Evolutionary conservation across 768 basidiomycete species (phyloP), one percentile per base, ranked within the genome.

Genomic region (Amanita muscaria): DNA sequence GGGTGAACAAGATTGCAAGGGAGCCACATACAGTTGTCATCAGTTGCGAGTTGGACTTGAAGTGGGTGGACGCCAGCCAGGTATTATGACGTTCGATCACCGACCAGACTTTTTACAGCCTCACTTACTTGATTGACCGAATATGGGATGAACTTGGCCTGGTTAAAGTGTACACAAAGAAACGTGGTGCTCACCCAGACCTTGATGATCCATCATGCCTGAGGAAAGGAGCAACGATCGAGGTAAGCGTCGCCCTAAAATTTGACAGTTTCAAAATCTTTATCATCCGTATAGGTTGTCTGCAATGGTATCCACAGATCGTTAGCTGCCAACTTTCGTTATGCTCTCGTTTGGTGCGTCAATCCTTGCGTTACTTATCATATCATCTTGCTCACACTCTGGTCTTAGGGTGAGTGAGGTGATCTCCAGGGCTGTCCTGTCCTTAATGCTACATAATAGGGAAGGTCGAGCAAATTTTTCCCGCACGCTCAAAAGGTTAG

Each of bases 401-500:
- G 12, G 22, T 22, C 38, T 21, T 15, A 46, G 44, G 44, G 44
- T 46, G 19, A 46, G 44, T 38, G 11, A 15, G n/a, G 4, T 16
- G 9, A 16, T 37, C n/a, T n/a, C n/a, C n/a, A n/a, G n/a, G n/a
- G n/a, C n/a, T n/a, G n/a, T n/a, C n/a, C n/a, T n/a, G n/a, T n/a
- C n/a, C n/a, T n/a, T n/a, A n/a, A n/a, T n/a, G n/a, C n/a, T 39
- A 16, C 6, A 19, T 27, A 34, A 30, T 52, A 88, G 91, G 92
- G 92, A 2, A 89, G 88, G 61, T 93, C 90, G 21, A 91, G 88
- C 57, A 93, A 92, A 63, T 96, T 96, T 62, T 70, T 80, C 32
- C 91, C 91, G 3, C 88, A 96, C 55, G 89, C 91, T 2, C 92
- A 96, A 63, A 96, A 96, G 61, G 89, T 94, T 50, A 88, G 90